Base-by-base conservation (phyloP, 2,329 filamentous ascomycete genomes). In the Plenodomus lindquistii region DNA sequence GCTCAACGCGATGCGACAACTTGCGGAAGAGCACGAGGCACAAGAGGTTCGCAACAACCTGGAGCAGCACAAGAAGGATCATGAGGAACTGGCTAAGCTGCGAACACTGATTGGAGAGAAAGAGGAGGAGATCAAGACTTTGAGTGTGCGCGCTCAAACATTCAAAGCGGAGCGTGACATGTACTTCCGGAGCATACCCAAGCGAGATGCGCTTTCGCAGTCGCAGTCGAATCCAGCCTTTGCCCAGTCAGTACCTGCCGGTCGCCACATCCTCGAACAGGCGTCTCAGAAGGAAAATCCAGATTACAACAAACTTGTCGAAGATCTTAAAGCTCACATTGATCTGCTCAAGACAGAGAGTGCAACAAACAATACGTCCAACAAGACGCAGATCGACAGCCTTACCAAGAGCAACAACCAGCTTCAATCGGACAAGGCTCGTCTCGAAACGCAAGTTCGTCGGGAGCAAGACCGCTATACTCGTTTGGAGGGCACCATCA, bases 131-230 rank as follows among this genome's bases (percentile, higher is more conserved):
- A 84, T 96, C 43, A 84, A 87, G 59, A 88, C 88, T 11, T 86
- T 96, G 57, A 85, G 88, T 37, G 85, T 88, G 22, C 89, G 92
- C 48, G 89, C 91, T 55, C 90, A 96, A 76, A 96, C 90, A 70
- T 96, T 96, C 71, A 91, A 94, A 69, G 90, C 91, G 63, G 94
- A 99, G 75, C 87, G 94, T 54, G 93, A 99, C 69, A 97, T 97
- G 84, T 97, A 97, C 85, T 86, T 93, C 18, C 91, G 92, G 43
- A 92, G 97, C 78, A 82, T 97, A 22, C 89, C 93, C 59, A 89
- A 94, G 54, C 81, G 85, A 48, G 84, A 85, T 16, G 82, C 85
- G 48, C 85, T 75, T 69, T 79, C 66, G 17, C 50, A 54, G 22
- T 47, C 55, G 15, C 58, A 64, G 22, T 41, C 42, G 7, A 54